Percentiles rank a stretch among this genome's conserved stretches.
Conservation (phyloP, 1,284 basidiomycete genomes). For the Leccinum subatratum region DNA sequence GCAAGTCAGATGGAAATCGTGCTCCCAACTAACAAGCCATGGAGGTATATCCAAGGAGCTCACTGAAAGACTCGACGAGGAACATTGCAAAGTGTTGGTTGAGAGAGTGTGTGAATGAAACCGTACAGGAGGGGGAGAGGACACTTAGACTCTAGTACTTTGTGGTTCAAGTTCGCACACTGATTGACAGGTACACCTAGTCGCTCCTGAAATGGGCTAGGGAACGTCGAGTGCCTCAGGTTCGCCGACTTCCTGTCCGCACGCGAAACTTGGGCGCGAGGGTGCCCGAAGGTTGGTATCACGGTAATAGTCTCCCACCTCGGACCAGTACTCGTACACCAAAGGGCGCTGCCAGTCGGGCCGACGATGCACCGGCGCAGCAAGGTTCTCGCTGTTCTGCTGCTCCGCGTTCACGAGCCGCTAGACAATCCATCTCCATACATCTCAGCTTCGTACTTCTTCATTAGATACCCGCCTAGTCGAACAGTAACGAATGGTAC, state of each 20-base stretch:
- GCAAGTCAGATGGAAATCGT: constrained; percentile 54
- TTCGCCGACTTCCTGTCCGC: constrained; percentile 48
- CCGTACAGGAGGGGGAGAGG: not conserved
- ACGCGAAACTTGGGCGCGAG: constrained; percentile 48
- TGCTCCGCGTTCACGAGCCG: not conserved
- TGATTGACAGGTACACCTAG: constrained; percentile 49
- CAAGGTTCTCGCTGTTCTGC: constrained; percentile 10
- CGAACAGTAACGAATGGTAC: constrained; percentile 26
- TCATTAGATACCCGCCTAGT: not conserved
- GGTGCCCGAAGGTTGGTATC: constrained; percentile 64
- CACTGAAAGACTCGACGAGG: constrained; percentile 35
- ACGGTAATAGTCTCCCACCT: constrained; percentile 77
- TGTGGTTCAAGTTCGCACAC: constrained; percentile 16
- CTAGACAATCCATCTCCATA: not conserved
- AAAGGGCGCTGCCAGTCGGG: constrained; percentile 49
- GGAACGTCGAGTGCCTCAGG: constrained; percentile 54
- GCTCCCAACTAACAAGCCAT: constrained; percentile 88
- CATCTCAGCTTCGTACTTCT: not conserved
- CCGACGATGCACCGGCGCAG: not conserved
- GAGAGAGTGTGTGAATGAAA: not conserved
- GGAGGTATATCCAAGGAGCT: constrained; percentile 67
- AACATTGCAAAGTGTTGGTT: constrained; percentile 15
- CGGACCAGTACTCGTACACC: constrained; percentile 64
- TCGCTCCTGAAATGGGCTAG: constrained; percentile 59
- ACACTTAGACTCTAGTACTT: too few relatives aligned